A percentile compares a stretch with the other conserved stretches of the same genome.
phyloP scores from a whole-genome alignment of 495 filamentous ascomycete species.

The Staphylotrichum tortipilum region DNA sequence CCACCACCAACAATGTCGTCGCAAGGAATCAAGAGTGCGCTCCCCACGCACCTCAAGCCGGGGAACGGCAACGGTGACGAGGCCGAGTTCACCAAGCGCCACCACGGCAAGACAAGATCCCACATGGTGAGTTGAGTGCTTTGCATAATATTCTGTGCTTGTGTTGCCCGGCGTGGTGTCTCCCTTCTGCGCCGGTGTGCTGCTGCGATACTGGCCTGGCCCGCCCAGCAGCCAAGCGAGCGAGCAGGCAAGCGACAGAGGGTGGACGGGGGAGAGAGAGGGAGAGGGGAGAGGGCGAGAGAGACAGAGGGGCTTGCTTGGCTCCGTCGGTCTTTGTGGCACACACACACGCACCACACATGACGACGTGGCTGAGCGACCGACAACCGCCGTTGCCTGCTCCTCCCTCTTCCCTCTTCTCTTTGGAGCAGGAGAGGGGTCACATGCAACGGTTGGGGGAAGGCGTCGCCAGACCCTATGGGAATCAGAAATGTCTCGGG shows the following conservation, averaged over 20 bases:
- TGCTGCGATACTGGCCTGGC: background rate
- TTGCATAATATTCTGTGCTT: too few relatives aligned
- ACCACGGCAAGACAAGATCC: conserved; percentile 91
- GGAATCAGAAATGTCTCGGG: background rate
- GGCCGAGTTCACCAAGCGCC: conserved; percentile 52
- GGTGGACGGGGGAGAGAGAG: too few relatives aligned
- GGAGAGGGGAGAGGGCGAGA: background rate
- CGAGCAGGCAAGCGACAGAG: too few relatives aligned
- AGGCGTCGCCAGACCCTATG: background rate
- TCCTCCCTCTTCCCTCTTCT: too few relatives aligned
- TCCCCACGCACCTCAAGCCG: conserved; percentile 78
- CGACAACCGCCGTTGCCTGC: too few relatives aligned
- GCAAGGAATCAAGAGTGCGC: conserved; percentile 51
- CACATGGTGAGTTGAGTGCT: conserved; percentile 73
- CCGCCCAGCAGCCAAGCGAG: background rate
- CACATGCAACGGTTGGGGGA: background rate
- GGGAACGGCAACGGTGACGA: conserved; percentile 45
- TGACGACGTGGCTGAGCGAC: conserved; percentile 1
- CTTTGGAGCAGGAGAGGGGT: too few relatives aligned
- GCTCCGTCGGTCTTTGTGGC: too few relatives aligned
- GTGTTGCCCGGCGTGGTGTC: too few relatives aligned
- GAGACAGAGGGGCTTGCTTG: too few relatives aligned
- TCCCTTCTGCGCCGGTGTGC: background rate
- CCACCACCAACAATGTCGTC: conserved; percentile 59
- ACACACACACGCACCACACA: too few relatives aligned